These are phyloP conservation scores for Phytomonas francai DNA, from an alignment of 208 protist species.

Conservation along the genomic window DNA sequence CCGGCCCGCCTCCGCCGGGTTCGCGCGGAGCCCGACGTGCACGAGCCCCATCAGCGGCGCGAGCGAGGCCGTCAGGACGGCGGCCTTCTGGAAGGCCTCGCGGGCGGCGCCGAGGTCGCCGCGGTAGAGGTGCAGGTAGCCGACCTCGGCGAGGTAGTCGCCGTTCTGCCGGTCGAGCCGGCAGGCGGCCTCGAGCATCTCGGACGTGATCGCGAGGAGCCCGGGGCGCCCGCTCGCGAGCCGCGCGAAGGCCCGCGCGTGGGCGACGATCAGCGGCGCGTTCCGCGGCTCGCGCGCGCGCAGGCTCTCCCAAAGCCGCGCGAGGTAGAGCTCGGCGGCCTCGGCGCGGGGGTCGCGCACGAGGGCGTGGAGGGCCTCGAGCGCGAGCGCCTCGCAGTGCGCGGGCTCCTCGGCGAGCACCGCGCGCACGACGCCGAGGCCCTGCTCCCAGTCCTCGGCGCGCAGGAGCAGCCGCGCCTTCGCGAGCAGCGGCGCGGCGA, in stretches of 20 bases:
- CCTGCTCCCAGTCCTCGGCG: conserved; percentile 92
- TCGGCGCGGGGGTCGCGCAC: conserved; percentile 68
- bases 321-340: conserved; percentile 50
- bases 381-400: conserved; percentile 71
- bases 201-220: conserved; percentile 52
- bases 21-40: conserved; percentile 43
- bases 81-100: conserved; percentile 64
- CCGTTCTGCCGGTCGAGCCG: conserved; percentile 44
- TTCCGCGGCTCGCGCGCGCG: conserved; percentile 75
- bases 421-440: conserved; percentile 70
- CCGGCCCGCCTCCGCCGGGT: conserved; percentile 64
- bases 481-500: conserved; percentile 56
- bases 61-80: conserved; percentile 67
- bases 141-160: conserved; percentile 80
- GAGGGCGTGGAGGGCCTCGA: conserved; percentile 68
- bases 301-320: conserved; percentile 48
- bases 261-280: conserved; percentile 53
- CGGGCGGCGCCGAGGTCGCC: conserved; percentile 71
- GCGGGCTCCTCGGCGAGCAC: conserved; percentile 68
- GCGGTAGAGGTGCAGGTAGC: conserved; percentile 61
- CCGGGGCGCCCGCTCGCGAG: conserved; percentile 29
- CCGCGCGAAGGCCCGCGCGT: conserved; percentile 66
- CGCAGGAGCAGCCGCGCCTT: conserved; percentile 84
- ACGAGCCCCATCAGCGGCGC: conserved; percentile 68
- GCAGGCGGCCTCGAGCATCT: conserved; percentile 63